Evolutionary conservation across 2,329 filamentous ascomycete genomes (phyloP).

Genomic region (Didymella lethalis): DNA sequence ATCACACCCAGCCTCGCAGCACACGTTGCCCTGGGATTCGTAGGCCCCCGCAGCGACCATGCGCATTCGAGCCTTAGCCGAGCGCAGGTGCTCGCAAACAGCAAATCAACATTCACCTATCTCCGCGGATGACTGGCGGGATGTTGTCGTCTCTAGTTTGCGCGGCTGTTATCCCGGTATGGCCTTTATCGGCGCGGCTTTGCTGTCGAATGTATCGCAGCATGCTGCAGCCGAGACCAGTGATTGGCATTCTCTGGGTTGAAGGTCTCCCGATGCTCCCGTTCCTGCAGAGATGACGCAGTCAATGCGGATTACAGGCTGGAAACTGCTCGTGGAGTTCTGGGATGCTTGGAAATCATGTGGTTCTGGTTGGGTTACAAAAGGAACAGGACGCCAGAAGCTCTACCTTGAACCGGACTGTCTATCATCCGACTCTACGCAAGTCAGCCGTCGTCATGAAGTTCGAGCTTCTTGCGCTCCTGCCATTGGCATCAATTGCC

Average conservation of each 20-base stretch:
- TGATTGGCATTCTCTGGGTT: conserved; percentile 30
- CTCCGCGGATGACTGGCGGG: conserved; percentile 9
- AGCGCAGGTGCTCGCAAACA: neutral
- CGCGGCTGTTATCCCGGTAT: conserved; percentile 9
- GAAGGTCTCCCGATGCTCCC: neutral
- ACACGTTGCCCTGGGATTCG: conserved; percentile 16
- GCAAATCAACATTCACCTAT: conserved; percentile 15
- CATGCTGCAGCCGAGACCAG: conserved; percentile 26
- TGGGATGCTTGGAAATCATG: conserved; percentile 13
- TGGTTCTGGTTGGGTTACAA: conserved; percentile 29
- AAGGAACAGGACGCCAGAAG: conserved; percentile 23
- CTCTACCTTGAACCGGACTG: conserved; percentile 10
- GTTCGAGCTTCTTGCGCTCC: conserved; percentile 35
- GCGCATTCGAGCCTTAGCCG: conserved; percentile 14
- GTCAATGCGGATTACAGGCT: conserved; percentile 12
- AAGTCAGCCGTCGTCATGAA: conserved; percentile 33
- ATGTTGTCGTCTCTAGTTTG: conserved; percentile 1
- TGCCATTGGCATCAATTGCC: conserved; percentile 27
- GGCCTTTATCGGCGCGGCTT: conserved; percentile 10
- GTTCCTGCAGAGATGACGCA: conserved; percentile 38
- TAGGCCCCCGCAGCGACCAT: conserved; percentile 14
- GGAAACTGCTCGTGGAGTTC: conserved; percentile 13
- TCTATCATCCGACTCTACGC: conserved; percentile 1
- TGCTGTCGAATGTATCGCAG: conserved; percentile 14
- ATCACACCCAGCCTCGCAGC: conserved; percentile 8